Evolutionary conservation across 495 filamentous ascomycete species (phyloP), one percentile per base, ranked within the genome.

Genomic region (Penicillium dipodomyicola): DNA sequence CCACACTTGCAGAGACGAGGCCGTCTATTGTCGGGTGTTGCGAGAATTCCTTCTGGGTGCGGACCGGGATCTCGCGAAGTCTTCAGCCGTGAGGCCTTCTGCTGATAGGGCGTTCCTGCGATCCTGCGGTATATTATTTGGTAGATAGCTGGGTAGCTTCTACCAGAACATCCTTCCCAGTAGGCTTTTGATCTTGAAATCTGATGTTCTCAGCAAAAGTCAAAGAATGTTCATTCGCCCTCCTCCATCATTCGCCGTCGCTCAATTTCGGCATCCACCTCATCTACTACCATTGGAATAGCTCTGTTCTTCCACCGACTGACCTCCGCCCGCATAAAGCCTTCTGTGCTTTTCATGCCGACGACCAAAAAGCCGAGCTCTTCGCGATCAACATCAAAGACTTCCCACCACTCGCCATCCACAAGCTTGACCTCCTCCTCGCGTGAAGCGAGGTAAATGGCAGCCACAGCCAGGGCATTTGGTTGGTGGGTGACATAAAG

Each of bases 331-430:
- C 65, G 67, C 42, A 83, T 86, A 71, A 88, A 92, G 1, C 83
- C 86, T 60, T 88, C 87, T 44, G 93, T 77, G 54, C 93, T 96
- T 47, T 82, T 74, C 84, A 98, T 84, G 0, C 78, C 92, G 25
- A 96, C 90, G 12, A 96, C 93, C 60, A 98, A 65, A 63, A 97
- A 97, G 4, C 94, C 94, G 46, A 97, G 76, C 68, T 96, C 92
- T 78, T 98, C 94, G 20, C 95, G 1, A 48, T 97, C 93, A n/a
- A 92, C 89, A 75, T 98, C 94, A 71, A 98, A 97, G 1, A 97
- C 89, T 72, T 95, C 92, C 94, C 94, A 98, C 94, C 94, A 98
- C 49, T 90, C 87, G 23, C 75, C 79, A 48, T 86, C 86, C 3
- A 93, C 88, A 70, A 97, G 77, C 67, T 88, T 90, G 29, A 87